Evolutionary conservation across 176 grass and related monocot species (phyloP), one percentile per base, ranked within the genome.

Genomic region (Phragmites australis): DNA sequence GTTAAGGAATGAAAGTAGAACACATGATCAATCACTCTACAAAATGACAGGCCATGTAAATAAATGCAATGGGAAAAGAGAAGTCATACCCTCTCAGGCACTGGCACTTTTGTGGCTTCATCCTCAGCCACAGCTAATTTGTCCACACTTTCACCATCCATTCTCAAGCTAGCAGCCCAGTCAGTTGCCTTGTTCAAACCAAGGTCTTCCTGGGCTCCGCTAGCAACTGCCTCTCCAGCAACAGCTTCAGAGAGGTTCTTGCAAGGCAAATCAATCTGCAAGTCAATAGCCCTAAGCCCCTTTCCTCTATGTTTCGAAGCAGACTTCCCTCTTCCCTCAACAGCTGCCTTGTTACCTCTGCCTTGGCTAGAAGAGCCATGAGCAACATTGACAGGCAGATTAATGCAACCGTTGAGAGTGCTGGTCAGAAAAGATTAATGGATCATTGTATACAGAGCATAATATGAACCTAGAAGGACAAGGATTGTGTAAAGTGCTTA

Each of bases 101-200:
- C 90, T 57, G 93, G 81, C 9, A 84, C 74, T 54, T 80, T 55
- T 11, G 40, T 73, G 11, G 80, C 3, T 40, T 97, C 93, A 73
- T 91, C 88, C 66, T 93, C 90, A 32, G 88, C 83, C 25, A 50
- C 90, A 7, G 87, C 83, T 48, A 90, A 40, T 84, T 76, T 89
- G 37, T 97, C 93, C 1, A 68, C 68, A 73, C 88, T 89, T 63
- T 83, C 90, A 76, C 88, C 88, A 2, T 85, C 86, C 93, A 97
- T 97, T 61, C 61, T 76, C 29, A 91, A 72, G 6, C 53, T 60
- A 44, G 77, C 81, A 48, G 39, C 68, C 21, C n/a, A 7, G 6
- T 54, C 72, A 43, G 64, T 44, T 61, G 29, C 74, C 60, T 78
- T 70, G 41, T 81, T 72, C 59, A 86, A 88, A 74, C 52, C 61